These are phyloP conservation scores for Vitis amurensis DNA, from an alignment of 164 flowering plant genomes.

Conservation along the genomic window DNA sequence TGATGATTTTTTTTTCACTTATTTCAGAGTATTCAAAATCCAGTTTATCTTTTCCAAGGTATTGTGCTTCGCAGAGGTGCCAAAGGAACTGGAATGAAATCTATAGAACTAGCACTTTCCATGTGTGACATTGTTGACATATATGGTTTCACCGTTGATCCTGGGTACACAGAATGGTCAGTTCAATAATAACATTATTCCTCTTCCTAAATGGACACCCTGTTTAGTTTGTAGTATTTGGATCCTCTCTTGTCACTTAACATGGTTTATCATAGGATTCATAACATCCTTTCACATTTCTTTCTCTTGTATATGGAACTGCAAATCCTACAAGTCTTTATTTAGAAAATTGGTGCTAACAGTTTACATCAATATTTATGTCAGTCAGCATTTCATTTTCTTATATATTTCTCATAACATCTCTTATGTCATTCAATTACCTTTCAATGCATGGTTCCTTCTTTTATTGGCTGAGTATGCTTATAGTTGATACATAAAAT, in stretches of 20 bases:
- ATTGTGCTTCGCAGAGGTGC: conserved; percentile 97
- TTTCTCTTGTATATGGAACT: too few relatives aligned
- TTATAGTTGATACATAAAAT: too few relatives aligned
- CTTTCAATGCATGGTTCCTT: too few relatives aligned
- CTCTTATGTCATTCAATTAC: too few relatives aligned
- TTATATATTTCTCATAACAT: too few relatives aligned
- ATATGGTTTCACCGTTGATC: conserved; percentile 99
- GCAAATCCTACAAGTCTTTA: too few relatives aligned
- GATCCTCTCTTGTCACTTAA: background rate
- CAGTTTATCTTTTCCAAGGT: conserved; percentile 98
- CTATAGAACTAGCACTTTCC: conserved; percentile 94
- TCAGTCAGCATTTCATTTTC: too few relatives aligned
- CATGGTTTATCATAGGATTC: too few relatives aligned
- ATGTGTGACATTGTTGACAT: conserved; percentile 98
- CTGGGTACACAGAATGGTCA: conserved; percentile 97
- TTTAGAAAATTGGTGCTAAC: too few relatives aligned
- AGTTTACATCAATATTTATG: too few relatives aligned
- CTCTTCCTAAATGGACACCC: background rate
- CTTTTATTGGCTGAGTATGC: too few relatives aligned
- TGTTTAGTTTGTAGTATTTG: background rate
- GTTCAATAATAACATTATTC: conserved; percentile 19
- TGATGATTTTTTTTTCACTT: background rate
- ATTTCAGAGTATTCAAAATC: conserved; percentile 83
- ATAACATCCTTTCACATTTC: too few relatives aligned
- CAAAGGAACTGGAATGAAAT: conserved; percentile 99